Conservation (phyloP, 805 yeast species). For the Ogataea thermomethanolica region DNA sequence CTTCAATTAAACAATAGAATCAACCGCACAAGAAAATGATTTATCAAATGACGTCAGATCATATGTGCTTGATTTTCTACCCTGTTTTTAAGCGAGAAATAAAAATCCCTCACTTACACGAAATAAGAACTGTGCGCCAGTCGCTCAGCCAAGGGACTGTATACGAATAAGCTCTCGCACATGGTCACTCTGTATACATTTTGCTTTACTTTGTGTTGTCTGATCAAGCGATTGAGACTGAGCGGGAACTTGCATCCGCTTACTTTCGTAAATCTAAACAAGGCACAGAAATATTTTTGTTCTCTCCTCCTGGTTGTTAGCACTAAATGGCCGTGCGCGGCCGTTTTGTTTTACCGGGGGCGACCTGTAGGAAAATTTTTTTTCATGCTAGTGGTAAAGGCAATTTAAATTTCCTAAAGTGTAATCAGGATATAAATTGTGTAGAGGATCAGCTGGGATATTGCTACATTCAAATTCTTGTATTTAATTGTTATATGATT, state of each 20-base stretch:
- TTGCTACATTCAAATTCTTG: background rate
- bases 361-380: conserved; percentile 3
- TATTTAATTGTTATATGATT: too few species aligned
- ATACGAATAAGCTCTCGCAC: too few species aligned
- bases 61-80: too few species aligned
- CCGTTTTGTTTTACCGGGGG: background rate
- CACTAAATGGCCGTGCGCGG: background rate
- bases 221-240: too few species aligned
- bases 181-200: too few species aligned
- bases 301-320: too few species aligned
- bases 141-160: too few species aligned
- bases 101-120: conserved; percentile 7
- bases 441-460: conserved; percentile 2
- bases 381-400: background rate
- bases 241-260: too few species aligned
- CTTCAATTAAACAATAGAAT: too few species aligned
- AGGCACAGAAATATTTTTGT: too few species aligned
- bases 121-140: background rate
- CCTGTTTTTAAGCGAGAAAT: background rate
- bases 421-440: background rate
- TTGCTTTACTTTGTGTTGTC: too few species aligned
- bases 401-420: background rate
- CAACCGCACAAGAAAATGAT: background rate
- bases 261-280: too few species aligned
- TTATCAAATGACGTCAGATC: conserved; percentile 2